Evolutionary conservation across 208 protist genomes (phyloP).

Genomic region (Zelonia costaricensis): DNA sequence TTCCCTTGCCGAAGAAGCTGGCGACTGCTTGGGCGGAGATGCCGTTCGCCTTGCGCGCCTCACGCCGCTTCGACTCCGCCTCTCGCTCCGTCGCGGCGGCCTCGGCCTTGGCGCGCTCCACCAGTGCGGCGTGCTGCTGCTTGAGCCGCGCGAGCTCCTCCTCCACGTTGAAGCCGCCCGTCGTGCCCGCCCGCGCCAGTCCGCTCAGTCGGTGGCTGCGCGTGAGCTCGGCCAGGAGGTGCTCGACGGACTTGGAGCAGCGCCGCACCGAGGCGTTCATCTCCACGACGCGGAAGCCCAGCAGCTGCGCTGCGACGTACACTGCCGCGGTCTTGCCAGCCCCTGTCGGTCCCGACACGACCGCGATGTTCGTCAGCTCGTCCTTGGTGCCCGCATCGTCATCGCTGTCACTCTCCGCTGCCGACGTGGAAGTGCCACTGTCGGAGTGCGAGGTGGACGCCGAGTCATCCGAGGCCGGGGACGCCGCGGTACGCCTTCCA

Average conservation of each 20-base stretch:
- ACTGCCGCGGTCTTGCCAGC: conserved; percentile 81
- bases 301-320: conserved; percentile 72
- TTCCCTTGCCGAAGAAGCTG: conserved; percentile 55
- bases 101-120: conserved; percentile 26
- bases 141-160: conserved; percentile 72
- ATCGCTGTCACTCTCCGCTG: conserved; percentile 3
- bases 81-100: conserved; percentile 23
- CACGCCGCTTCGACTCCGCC: conserved; percentile 12
- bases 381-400: conserved; percentile 24
- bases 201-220: conserved; percentile 65
- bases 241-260: conserved; percentile 69
- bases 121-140: conserved; percentile 44
- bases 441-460: neutral
- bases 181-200: conserved; percentile 25
- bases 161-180: conserved; percentile 44
- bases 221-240: conserved; percentile 80
- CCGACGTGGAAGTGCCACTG: conserved; percentile 17
- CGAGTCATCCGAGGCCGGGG: neutral
- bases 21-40: conserved; percentile 71
- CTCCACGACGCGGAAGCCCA: conserved; percentile 81
- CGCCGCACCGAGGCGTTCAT: conserved; percentile 78
- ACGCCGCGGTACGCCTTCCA: no score
- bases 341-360: conserved; percentile 70
- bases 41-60: conserved; percentile 50
- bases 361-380: conserved; percentile 84